phyloP scores from a whole-genome alignment of 345 rosid genomes.

The Citrus medica region DNA sequence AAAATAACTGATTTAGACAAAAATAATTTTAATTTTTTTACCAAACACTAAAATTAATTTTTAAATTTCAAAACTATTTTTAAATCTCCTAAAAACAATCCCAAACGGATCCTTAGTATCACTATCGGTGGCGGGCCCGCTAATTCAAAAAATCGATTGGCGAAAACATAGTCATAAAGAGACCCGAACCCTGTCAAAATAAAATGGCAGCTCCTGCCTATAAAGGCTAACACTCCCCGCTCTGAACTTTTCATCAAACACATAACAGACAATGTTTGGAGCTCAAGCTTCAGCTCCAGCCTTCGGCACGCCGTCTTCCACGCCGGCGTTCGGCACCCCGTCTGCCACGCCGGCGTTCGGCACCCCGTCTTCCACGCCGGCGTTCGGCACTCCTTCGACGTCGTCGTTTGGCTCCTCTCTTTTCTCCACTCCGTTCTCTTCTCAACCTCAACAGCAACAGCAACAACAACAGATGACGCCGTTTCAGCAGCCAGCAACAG shows the following conservation, averaged over 20 bases:
- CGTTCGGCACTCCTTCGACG: constrained; percentile 53
- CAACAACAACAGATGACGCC: constrained; percentile 42
- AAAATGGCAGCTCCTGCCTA: neutral
- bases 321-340: constrained; percentile 32
- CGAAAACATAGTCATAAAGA: too few species aligned
- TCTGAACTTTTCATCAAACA: neutral
- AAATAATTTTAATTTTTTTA: too few species aligned
- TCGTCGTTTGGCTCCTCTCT: constrained; percentile 66
- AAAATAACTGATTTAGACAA: too few species aligned
- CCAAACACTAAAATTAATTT: too few species aligned
- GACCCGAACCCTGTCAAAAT: neutral
- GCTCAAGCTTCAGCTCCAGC: constrained; percentile 31
- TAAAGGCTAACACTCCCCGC: neutral
- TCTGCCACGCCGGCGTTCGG: constrained; percentile 39
- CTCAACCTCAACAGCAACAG: constrained; percentile 54
- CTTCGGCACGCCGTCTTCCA: constrained; percentile 31
- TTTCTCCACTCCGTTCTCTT: constrained; percentile 72
- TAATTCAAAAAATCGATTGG: too few species aligned
- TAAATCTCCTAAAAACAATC: too few species aligned
- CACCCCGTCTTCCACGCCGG: constrained; percentile 30
- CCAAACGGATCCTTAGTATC: too few species aligned
- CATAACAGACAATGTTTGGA: constrained; percentile 29
- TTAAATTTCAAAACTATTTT: too few species aligned
- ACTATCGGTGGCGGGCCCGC: too few species aligned
- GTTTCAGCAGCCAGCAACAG: constrained; percentile 33